Base-by-base conservation (phyloP, 495 filamentous ascomycete genomes). In the Stereocaulon alpinum region DNA sequence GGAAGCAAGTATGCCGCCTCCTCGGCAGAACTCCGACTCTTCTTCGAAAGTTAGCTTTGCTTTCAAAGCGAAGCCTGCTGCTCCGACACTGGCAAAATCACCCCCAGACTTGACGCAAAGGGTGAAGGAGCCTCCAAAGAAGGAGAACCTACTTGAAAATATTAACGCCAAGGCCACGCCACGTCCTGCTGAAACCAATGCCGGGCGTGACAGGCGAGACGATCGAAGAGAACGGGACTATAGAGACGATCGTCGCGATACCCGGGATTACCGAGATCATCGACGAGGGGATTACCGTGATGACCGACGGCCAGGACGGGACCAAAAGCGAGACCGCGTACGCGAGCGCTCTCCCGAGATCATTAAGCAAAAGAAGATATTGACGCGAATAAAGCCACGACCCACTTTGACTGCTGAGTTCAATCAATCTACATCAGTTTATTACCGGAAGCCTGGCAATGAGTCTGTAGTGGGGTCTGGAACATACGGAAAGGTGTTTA, bases 401-500 rank as follows among this genome's bases (percentile, higher is more conserved):
- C 89, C 88, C 14, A 80, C 76, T 10, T 73, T 96, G 3, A 72
- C 83, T 1, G 69, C 81, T 22, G 88, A 95, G 24, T 82, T 91
- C 67, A 80, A 83, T 32, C 70, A 76, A 4, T 91, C 89, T 2
- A 86, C 89, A 48, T 95, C 90, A 4, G 89, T 95, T 17, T 96
- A 89, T 71, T 93, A 84, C 71, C 77, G 91, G 60, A 95, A 95
- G 66, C 90, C 91, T 0, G 91, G 91, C 5, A 94, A 96, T 66
- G 91, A 94, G 69, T 95, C 91, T 9, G 89, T 96, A 3, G 84
- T 96, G 11, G 91, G 91, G 34, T 93, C 90, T 43, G 91, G 91
- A 29, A 96, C 88, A 1, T 96, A 93, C 68, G 93, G 92, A 43
- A 97, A 99, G 69, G 93, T 99, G 7, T 99, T 96, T 77, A 97